A percentile compares a stretch with the other conserved stretches of the same genome.
These are phyloP conservation scores for Plasmodium coatneyi DNA, from an alignment of 169 alveolate genomes.

Conservation along the genomic window DNA sequence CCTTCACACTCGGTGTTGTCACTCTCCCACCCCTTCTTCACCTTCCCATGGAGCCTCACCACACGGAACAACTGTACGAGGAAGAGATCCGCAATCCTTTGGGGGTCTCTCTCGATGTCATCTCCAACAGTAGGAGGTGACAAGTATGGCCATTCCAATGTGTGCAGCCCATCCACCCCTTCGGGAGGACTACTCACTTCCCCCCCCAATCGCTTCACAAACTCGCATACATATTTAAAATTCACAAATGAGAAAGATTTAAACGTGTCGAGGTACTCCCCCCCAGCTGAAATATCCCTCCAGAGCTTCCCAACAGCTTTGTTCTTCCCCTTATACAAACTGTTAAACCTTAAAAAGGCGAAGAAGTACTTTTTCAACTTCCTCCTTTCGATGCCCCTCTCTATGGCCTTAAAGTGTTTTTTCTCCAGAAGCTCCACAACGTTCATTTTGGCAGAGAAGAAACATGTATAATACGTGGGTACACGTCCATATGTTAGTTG, in stretches of 20 bases:
- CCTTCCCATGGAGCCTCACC: neutral
- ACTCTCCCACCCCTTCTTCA: neutral
- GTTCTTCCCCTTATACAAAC: constrained; percentile 49
- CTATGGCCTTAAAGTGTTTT: constrained; percentile 16
- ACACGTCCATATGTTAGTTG: neutral
- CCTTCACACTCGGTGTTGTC: neutral
- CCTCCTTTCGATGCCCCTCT: constrained; percentile 3
- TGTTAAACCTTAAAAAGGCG: constrained; percentile 24
- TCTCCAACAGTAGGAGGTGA: neutral
- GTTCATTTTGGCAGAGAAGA: constrained; percentile 7
- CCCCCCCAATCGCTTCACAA: neutral
- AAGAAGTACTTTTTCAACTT: constrained; percentile 27
- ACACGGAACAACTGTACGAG: neutral
- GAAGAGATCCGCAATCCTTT: neutral
- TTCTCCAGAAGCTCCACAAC: constrained; percentile 38
- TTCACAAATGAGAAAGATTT: constrained; percentile 22
- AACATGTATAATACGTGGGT: neutral
- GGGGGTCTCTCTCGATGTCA: neutral
- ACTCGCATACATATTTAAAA: constrained; percentile 52
- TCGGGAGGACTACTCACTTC: neutral
- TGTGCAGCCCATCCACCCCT: neutral
- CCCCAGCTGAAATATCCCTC: constrained; percentile 9
- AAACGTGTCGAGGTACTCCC: neutral
- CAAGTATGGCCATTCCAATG: neutral
- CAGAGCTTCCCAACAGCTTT: constrained; percentile 18